Conservation (phyloP, 129 eudicot species). For the Arctium minus region DNA sequence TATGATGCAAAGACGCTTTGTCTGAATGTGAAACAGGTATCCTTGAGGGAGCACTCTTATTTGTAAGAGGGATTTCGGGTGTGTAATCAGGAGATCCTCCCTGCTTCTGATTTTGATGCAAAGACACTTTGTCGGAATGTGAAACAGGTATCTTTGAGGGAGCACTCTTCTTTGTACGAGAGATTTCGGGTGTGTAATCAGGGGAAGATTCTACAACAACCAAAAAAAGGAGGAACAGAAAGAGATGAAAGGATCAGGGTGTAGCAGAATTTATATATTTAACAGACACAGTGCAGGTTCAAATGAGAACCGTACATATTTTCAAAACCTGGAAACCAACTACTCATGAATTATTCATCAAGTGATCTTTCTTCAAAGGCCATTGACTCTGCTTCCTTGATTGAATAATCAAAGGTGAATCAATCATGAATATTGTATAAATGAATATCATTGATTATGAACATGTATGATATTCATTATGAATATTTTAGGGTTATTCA, state of each 20-base stretch:
- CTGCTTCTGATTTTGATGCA: slow-evolving; percentile 5
- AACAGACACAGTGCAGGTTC: background rate
- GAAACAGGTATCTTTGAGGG: slow-evolving; percentile 6
- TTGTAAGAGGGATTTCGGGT: slow-evolving; percentile 24
- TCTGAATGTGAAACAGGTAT: slow-evolving; percentile 16
- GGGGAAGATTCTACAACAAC: slow-evolving; percentile 38
- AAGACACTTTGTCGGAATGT: slow-evolving; percentile 21
- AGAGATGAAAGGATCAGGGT: background rate
- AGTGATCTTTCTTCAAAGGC: too few relatives aligned
- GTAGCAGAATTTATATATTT: background rate
- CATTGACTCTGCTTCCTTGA: too few relatives aligned
- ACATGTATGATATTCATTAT: background rate
- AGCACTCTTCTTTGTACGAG: slow-evolving; percentile 26
- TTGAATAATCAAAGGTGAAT: too few relatives aligned
- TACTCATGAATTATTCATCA: background rate
- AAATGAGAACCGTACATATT: background rate
- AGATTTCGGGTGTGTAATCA: slow-evolving; percentile 18
- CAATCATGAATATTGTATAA: too few relatives aligned
- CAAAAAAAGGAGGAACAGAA: background rate
- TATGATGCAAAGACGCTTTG: slow-evolving; percentile 8
- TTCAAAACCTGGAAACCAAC: background rate
- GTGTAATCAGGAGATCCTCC: slow-evolving; percentile 34
- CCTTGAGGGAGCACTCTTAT: slow-evolving; percentile 12
- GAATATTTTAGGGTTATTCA: background rate
- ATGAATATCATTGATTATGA: background rate